Conservation (phyloP, 1,284 basidiomycete genomes). For the Veloporphyrellus conicus region DNA sequence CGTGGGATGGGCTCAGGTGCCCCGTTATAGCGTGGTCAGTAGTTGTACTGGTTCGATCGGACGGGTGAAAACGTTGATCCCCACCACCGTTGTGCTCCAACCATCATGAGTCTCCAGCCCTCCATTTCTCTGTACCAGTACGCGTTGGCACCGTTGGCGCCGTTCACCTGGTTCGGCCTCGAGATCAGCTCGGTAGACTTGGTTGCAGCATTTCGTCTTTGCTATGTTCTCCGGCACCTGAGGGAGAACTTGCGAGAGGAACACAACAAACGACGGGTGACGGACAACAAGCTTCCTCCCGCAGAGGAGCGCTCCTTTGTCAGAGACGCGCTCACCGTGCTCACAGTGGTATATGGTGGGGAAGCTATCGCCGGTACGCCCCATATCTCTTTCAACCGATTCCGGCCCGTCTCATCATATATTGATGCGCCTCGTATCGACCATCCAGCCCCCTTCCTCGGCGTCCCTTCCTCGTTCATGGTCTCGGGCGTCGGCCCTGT, state of each 20-base stretch:
- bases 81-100: background rate
- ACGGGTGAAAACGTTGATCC: background rate
- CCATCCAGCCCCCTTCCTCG: conserved; percentile 55
- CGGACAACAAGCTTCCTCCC: conserved; percentile 18
- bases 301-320: conserved; percentile 54
- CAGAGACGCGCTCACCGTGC: conserved; percentile 51
- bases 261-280: conserved; percentile 35
- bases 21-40: conserved; percentile 7
- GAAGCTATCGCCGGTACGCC: conserved; percentile 58
- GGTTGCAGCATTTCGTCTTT: conserved; percentile 61
- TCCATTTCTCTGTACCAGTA: conserved; percentile 52
- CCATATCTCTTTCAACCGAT: background rate
- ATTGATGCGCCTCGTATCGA: conserved; percentile 1
- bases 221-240: conserved; percentile 61
- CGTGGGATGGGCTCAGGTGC: background rate
- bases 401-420: too few species aligned
- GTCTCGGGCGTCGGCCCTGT: conserved; percentile 54
- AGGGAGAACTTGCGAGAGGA: conserved; percentile 47
- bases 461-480: conserved; percentile 66
- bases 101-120: conserved; percentile 36
- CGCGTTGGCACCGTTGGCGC: conserved; percentile 56
- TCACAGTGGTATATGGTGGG: conserved; percentile 70
- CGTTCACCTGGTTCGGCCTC: conserved; percentile 65
- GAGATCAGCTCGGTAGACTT: conserved; percentile 60
- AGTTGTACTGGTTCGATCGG: background rate